Evolutionary conservation across 352 stramenopile species (phyloP).

Genomic region (Phytophthora pisi): DNA sequence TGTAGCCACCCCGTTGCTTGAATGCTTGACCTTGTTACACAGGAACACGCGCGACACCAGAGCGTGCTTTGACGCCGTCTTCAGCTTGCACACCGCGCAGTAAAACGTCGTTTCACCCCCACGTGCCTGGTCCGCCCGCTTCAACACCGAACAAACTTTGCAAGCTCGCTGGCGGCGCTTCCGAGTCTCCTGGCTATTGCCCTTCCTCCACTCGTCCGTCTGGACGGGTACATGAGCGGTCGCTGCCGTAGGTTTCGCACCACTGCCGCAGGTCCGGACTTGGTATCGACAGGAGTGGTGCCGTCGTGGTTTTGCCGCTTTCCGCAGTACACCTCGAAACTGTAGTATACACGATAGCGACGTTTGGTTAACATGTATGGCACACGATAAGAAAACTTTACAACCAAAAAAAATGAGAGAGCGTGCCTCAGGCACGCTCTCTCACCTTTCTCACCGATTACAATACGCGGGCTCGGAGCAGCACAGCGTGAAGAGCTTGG

Average conservation of each 20-base stretch:
- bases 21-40: conserved; percentile 22
- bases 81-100: conserved; percentile 8
- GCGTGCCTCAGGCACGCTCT: conserved; percentile 4
- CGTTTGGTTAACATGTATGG: not conserved
- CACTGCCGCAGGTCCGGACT: conserved; percentile 6
- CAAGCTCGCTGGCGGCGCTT: not conserved
- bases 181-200: not conserved
- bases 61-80: not conserved
- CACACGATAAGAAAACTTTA: conserved; percentile 16
- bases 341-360: not conserved
- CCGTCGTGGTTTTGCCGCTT: not conserved
- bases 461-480: conserved; percentile 2
- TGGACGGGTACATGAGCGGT: not conserved
- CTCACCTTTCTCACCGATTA: not conserved
- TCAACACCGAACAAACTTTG: not conserved
- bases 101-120: conserved; percentile 7
- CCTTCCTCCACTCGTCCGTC: not conserved
- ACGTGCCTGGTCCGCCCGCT: not conserved
- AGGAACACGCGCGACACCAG: conserved; percentile 4
- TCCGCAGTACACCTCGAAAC: not conserved
- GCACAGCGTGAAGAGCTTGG: conserved; percentile 9
- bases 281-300: conserved; percentile 1
- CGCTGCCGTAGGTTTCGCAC: not conserved
- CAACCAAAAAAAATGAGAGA: conserved; percentile 4
- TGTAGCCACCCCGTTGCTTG: not conserved